Evolutionary conservation across 2,329 filamentous ascomycete genomes (phyloP), one percentile per base, ranked within the genome.

Genomic region (Zymoseptoria passerinii): DNA sequence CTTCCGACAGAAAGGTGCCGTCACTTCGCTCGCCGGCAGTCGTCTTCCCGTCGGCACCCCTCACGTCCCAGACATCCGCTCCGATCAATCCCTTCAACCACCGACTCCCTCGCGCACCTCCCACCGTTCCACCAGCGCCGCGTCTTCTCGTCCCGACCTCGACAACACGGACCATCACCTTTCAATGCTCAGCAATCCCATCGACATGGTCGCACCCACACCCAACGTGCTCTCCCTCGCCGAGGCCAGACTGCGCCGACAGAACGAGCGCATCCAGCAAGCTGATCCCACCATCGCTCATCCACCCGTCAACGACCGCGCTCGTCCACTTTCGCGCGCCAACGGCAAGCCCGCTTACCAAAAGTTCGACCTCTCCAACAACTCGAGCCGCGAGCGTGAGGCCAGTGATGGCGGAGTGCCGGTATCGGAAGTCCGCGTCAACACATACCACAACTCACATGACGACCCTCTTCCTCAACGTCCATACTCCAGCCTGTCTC

Each of bases 211-310:
- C 55, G 50, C 61, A 48, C 52, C 61, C 52, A 50, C 35, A 44
- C 18, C 54, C 28, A 27, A 55, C 50, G 48, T 53, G 40, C 50
- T 61, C 54, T 63, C 65, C 9, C 62, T 66, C 44, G 69, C 69
- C 5, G 63, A 67, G 28, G 67, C 67, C 16, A 71, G 70, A 59
- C 63, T 72, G 1, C 67, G 66, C 49, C 70, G 70, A 23, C 69
- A 72, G 59, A 67, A 67, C 35, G 66, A 66, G 58, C 67, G 69
- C 54, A 71, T 70, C 28, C 62, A 66, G 48, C 64, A 65, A 28
- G 68, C 66, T 5, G 69, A 72, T 20, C 65, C 69, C 28, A 62
- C 67, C 4, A 54, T 70, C 29, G 58, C 57, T 13, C 57, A 61
- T 13, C 63, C 61, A n/a, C n/a, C 50, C 0, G 55, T 54, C 35